Percentiles rank a stretch among this genome's conserved stretches.
phyloP scores from a whole-genome alignment of 805 yeast species.

The Osmozyma mogii region DNA sequence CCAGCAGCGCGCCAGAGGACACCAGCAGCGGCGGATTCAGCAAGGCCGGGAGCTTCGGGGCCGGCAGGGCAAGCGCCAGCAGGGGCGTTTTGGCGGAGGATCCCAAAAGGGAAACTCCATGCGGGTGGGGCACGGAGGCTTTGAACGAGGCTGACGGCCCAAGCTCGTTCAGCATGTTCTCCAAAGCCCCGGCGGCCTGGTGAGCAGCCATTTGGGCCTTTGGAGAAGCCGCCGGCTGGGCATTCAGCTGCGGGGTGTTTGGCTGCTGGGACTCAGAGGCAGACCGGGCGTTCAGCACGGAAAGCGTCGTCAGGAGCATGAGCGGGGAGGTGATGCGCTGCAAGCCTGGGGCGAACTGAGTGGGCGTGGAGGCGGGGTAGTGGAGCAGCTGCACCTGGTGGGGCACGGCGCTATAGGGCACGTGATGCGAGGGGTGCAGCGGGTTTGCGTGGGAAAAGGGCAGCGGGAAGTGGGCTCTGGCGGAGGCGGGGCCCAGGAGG shows the following conservation, averaged over 20 bases:
- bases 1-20: conserved; percentile 15
- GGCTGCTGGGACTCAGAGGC: conserved; percentile 8
- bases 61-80: conserved; percentile 25
- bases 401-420: conserved; percentile 18
- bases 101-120: conserved; percentile 29
- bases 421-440: conserved; percentile 11
- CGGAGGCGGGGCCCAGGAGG: conserved; percentile 1
- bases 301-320: conserved; percentile 44
- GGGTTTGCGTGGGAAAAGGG: conserved; percentile 5
- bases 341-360: conserved; percentile 61
- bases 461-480: conserved; percentile 10
- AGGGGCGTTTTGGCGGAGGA: conserved; percentile 1
- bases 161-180: conserved; percentile 35
- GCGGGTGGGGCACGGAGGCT: conserved; percentile 10
- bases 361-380: conserved; percentile 62
- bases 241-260: conserved; percentile 3
- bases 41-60: conserved; percentile 24
- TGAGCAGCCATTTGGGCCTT: conserved; percentile 15
- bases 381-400: conserved; percentile 46
- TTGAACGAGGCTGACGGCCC: conserved; percentile 39
- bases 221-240: conserved; percentile 6
- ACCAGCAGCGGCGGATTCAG: conserved; percentile 26
- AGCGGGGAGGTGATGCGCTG: conserved; percentile 60
- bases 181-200: conserved; percentile 38
- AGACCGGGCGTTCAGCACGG: conserved; percentile 32